phyloP scores from a whole-genome alignment of 495 filamentous ascomycete species.

The Aspergillus sclerotiicarbonarius region DNA sequence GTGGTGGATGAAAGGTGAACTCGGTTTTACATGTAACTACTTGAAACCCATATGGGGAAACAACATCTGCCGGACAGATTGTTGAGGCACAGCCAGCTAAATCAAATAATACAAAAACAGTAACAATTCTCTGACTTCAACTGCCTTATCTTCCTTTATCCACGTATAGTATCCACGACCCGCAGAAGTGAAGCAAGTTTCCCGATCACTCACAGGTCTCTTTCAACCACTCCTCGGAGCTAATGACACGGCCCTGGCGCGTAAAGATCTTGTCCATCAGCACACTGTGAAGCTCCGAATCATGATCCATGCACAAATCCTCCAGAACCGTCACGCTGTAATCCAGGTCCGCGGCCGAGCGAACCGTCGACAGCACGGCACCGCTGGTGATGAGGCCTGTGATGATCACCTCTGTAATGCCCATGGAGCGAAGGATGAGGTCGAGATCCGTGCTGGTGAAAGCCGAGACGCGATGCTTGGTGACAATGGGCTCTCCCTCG shows the following conservation, averaged over 20 bases:
- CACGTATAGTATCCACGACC: no score
- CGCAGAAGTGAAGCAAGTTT: no score
- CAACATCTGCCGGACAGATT: no score
- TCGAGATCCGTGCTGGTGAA: slow-evolving; percentile 38
- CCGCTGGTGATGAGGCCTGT: slow-evolving; percentile 37
- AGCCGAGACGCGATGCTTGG: slow-evolving; percentile 37
- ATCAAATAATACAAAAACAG: no score
- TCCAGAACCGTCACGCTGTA: slow-evolving; percentile 33
- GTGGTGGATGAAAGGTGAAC: no score
- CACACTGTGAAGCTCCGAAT: slow-evolving; percentile 33
- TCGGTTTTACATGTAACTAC: no score
- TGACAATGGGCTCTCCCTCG: slow-evolving; percentile 28
- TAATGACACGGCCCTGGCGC: slow-evolving; percentile 24
- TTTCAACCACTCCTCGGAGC: slow-evolving; percentile 19
- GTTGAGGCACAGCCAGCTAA: no score
- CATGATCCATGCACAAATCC: slow-evolving; percentile 37
- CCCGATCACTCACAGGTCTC: not conserved
- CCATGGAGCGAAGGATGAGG: slow-evolving; percentile 31
- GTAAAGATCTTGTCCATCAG: slow-evolving; percentile 36
- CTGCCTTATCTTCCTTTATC: no score
- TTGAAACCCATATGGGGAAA: no score
- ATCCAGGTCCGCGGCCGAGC: slow-evolving; percentile 36
- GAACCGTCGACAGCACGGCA: slow-evolving; percentile 41
- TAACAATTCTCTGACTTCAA: no score
- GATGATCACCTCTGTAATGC: slow-evolving; percentile 29